Conservation (phyloP, 2,329 filamentous ascomycete genomes). For the Colletotrichum limetticola region DNA sequence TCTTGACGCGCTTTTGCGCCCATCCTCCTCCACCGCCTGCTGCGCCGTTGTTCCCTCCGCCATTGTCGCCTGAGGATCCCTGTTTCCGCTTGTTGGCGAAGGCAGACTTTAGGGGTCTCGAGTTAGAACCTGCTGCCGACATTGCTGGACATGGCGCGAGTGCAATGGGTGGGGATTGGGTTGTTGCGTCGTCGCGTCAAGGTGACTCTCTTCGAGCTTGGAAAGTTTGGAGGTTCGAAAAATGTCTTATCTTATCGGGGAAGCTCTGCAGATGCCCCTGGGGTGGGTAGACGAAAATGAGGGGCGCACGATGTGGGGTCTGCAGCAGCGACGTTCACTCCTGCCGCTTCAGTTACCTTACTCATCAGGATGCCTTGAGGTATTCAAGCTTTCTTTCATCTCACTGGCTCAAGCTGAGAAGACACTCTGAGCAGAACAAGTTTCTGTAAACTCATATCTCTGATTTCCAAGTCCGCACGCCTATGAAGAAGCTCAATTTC, state of each 20-base stretch:
- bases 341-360: not conserved
- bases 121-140: constrained; percentile 24
- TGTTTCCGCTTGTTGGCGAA: constrained; percentile 43
- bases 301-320: constrained; percentile 1
- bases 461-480: too few relatives aligned
- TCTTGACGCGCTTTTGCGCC: constrained; percentile 56
- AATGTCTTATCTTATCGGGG: constrained; percentile 34
- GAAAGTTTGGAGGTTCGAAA: constrained; percentile 15
- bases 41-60: constrained; percentile 26
- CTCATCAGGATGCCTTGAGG: not conserved
- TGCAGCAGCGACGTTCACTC: not conserved
- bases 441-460: too few relatives aligned
- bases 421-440: too few relatives aligned
- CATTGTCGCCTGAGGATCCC: constrained; percentile 33
- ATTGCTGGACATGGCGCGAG: constrained; percentile 28
- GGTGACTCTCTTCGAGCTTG: not conserved
- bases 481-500: too few relatives aligned
- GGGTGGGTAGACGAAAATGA: constrained; percentile 1
- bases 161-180: not conserved
- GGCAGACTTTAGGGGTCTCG: constrained; percentile 27
- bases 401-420: too few relatives aligned
- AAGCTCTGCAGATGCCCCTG: not conserved
- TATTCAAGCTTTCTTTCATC: too few relatives aligned
- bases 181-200: constrained; percentile 20
- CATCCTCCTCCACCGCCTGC: constrained; percentile 36